Conservation (phyloP, 768 basidiomycete species). For the Trametes sanguinea region DNA sequence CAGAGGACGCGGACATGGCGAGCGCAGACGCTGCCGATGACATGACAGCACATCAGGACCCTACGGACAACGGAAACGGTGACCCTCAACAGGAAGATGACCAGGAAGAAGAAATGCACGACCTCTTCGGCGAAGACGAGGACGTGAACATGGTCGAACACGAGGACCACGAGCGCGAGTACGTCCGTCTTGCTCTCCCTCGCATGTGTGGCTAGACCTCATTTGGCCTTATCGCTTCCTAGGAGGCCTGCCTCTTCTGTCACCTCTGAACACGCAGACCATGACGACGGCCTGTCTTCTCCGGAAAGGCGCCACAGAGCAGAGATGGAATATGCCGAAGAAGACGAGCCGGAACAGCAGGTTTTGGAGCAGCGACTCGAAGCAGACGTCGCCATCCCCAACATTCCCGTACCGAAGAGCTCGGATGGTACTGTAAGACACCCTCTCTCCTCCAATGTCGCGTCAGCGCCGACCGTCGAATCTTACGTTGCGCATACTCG, state of each 20-base stretch:
- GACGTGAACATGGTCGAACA: slow-evolving; percentile 47
- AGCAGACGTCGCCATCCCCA: slow-evolving; percentile 80
- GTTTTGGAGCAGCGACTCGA: slow-evolving; percentile 58
- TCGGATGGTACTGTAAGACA: slow-evolving; percentile 77
- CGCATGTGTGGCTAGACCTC: background rate
- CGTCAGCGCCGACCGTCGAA: slow-evolving; percentile 5
- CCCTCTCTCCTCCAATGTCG: background rate
- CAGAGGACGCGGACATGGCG: slow-evolving; percentile 1
- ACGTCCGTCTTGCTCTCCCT: slow-evolving; percentile 20
- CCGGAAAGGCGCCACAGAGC: slow-evolving; percentile 58
- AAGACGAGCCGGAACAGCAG: slow-evolving; percentile 64
- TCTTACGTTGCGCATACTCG: slow-evolving; percentile 4
- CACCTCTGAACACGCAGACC: slow-evolving; percentile 35
- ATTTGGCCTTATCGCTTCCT: background rate
- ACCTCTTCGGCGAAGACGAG: slow-evolving; percentile 78
- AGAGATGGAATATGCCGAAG: slow-evolving; percentile 73
- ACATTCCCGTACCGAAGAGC: slow-evolving; percentile 77
- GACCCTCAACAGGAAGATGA: slow-evolving; percentile 38
- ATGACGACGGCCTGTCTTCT: slow-evolving; percentile 66
- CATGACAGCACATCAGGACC: background rate
- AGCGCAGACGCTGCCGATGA: slow-evolving; percentile 6
- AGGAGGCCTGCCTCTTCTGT: slow-evolving; percentile 30
- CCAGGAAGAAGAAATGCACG: slow-evolving; percentile 65
- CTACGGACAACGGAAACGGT: background rate
- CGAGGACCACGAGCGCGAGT: slow-evolving; percentile 37